Evolutionary conservation across 768 basidiomycete genomes (phyloP).

Genomic region (Lepiota subincarnata): DNA sequence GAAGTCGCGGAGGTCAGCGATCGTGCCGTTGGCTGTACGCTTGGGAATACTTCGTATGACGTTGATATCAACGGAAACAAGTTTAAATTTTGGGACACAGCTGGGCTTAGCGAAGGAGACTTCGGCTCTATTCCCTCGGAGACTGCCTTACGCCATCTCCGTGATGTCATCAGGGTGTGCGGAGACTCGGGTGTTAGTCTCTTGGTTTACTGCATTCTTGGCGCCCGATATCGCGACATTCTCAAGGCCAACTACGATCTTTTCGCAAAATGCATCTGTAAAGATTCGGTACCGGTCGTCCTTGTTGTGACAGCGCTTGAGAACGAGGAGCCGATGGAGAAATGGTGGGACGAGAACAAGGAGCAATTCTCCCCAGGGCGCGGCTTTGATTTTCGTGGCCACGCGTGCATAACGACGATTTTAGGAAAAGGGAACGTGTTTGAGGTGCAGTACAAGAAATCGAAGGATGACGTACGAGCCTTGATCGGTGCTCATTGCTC

Average conservation of each 20-base stretch:
- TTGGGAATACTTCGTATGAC: constrained; percentile 23
- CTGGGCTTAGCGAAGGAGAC: constrained; percentile 34
- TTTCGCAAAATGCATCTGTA: constrained; percentile 30
- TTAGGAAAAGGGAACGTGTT: constrained; percentile 13
- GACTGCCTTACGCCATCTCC: constrained; percentile 9
- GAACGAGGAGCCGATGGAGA: constrained; percentile 25
- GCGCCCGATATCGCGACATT: constrained; percentile 7
- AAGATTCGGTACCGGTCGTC: constrained; percentile 31
- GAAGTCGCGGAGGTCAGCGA: constrained; percentile 26
- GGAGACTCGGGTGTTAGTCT: neutral
- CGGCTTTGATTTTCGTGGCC: constrained; percentile 23
- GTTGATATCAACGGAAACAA: constrained; percentile 19
- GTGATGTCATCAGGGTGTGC: constrained; percentile 2
- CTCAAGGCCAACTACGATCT: constrained; percentile 30
- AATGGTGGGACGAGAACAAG: constrained; percentile 33
- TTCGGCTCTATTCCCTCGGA: constrained; percentile 19
- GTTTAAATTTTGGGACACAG: constrained; percentile 33
- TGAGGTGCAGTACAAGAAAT: constrained; percentile 10
- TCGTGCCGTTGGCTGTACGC: constrained; percentile 31
- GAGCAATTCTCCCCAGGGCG: constrained; percentile 19
- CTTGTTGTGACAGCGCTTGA: constrained; percentile 32
- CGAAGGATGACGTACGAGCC: neutral
- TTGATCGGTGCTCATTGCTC: neutral
- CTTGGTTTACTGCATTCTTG: constrained; percentile 11
- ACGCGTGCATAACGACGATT: constrained; percentile 26